phyloP scores from a whole-genome alignment of 257 asterid genomes.

The Catharanthus roseus region DNA sequence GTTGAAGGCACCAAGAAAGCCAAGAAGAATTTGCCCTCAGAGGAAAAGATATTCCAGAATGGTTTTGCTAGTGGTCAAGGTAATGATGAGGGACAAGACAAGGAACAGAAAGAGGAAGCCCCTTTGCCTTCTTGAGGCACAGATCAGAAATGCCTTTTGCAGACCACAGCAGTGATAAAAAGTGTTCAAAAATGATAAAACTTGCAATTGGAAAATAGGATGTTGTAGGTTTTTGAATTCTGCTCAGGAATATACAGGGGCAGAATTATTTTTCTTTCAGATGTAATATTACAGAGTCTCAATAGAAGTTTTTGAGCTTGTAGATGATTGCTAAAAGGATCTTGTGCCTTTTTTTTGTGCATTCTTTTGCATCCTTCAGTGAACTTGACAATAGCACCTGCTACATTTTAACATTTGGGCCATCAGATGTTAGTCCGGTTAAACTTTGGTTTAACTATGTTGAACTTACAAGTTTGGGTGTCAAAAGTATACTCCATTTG shows the following conservation, averaged over 20 bases:
- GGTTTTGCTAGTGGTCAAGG: conserved; percentile 28
- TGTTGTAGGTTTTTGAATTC: background rate
- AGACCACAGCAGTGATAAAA: background rate
- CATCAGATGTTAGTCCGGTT: no score
- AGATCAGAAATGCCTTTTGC: background rate
- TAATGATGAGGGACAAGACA: conserved; percentile 31
- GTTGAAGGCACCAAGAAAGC: conserved; percentile 53
- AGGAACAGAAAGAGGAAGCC: conserved; percentile 46
- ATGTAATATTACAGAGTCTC: background rate
- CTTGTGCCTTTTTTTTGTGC: background rate
- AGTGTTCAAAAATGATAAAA: conserved; percentile 1
- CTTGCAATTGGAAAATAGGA: conserved; percentile 1
- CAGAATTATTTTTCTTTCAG: background rate
- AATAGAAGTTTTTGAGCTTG: background rate
- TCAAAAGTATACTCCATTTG: no score
- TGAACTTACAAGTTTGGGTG: no score
- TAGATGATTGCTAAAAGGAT: conserved; percentile 1
- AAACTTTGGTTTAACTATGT: no score
- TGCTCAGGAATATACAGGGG: background rate
- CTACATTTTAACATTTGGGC: no score
- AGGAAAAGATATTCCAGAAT: conserved; percentile 44
- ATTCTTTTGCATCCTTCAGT: background rate
- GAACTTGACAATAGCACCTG: background rate
- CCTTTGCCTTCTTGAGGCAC: conserved; percentile 34
- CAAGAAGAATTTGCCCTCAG: conserved; percentile 68